A percentile compares a stretch with the other conserved stretches of the same genome.
These are phyloP conservation scores for Pochonia chlamydosporia DNA, from an alignment of 2,329 filamentous ascomycete species.

Conservation along the genomic window DNA sequence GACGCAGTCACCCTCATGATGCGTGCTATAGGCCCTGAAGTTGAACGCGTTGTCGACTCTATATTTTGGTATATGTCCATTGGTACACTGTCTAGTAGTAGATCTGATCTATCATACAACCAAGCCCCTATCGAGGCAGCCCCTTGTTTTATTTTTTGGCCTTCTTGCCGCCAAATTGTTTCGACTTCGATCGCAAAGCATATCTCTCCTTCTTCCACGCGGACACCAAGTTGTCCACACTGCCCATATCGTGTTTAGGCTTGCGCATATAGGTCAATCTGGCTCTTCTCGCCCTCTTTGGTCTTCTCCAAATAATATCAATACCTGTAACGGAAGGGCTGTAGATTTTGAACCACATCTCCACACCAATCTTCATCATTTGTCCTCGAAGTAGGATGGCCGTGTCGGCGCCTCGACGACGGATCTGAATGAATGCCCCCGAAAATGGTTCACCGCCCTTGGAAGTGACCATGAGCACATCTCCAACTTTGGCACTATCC, in stretches of 20 bases:
- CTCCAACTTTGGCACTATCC: conserved; percentile 76
- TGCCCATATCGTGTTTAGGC: conserved; percentile 81
- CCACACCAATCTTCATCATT: conserved; percentile 79
- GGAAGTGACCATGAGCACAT: conserved; percentile 85
- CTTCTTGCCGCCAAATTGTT: conserved; percentile 19
- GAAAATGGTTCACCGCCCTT: conserved; percentile 79
- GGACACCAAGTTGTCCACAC: conserved; percentile 71
- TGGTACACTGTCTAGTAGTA: background rate
- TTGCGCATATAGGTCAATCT: conserved; percentile 87
- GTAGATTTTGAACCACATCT: conserved; percentile 98
- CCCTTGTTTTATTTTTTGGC: conserved; percentile 16
- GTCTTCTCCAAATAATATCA: conserved; percentile 83
- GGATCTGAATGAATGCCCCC: conserved; percentile 82
- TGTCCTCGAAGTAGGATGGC: conserved; percentile 82
- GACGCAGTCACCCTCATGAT: background rate
- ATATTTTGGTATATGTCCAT: background rate
- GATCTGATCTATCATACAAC: conserved; percentile 26
- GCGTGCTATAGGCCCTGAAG: background rate
- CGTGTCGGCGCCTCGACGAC: conserved; percentile 81
- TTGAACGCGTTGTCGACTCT: background rate
- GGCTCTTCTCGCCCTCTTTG: conserved; percentile 80
- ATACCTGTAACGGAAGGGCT: conserved; percentile 83
- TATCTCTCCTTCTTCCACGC: conserved; percentile 42
- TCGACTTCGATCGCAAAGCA: conserved; percentile 29
- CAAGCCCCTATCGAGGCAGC: background rate